A percentile compares a stretch with the other conserved stretches of the same genome.
Evolutionary conservation across 2,329 filamentous ascomycete species (phyloP).

Genomic region (Nannizziopsis arthrosporioides): DNA sequence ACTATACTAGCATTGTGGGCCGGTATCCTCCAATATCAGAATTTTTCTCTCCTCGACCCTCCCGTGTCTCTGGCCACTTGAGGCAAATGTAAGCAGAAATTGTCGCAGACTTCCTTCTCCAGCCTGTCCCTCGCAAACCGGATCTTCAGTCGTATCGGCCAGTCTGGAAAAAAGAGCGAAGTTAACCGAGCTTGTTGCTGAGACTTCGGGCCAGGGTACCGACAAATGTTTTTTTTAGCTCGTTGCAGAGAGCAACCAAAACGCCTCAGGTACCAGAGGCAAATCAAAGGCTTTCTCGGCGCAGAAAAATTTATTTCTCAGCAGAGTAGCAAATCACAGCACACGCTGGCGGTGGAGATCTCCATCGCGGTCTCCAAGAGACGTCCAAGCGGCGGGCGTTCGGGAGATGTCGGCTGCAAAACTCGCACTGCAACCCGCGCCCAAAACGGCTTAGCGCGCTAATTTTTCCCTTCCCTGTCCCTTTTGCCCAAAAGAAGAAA

Average conservation of each 20-base stretch:
- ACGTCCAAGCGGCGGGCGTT: slow-evolving; percentile 4
- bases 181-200: slow-evolving; percentile 7
- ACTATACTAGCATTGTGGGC: background rate
- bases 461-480: slow-evolving; percentile 11
- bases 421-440: slow-evolving; percentile 1
- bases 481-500: slow-evolving; percentile 12
- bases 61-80: background rate
- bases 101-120: background rate
- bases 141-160: background rate
- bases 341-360: background rate
- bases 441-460: slow-evolving; percentile 15
- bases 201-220: background rate
- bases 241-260: background rate
- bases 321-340: slow-evolving; percentile 1
- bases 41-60: background rate
- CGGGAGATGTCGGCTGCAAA: slow-evolving; percentile 15
- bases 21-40: background rate
- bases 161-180: slow-evolving; percentile 2
- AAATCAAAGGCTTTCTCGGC: background rate
- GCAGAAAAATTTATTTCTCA: background rate
- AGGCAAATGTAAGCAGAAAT: background rate
- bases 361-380: background rate
- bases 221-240: slow-evolving; percentile 1
- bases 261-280: slow-evolving; percentile 4
- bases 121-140: background rate